Evolutionary conservation across 768 basidiomycete species (phyloP).

Genomic region (Rhodotorula kratochvilovae): DNA sequence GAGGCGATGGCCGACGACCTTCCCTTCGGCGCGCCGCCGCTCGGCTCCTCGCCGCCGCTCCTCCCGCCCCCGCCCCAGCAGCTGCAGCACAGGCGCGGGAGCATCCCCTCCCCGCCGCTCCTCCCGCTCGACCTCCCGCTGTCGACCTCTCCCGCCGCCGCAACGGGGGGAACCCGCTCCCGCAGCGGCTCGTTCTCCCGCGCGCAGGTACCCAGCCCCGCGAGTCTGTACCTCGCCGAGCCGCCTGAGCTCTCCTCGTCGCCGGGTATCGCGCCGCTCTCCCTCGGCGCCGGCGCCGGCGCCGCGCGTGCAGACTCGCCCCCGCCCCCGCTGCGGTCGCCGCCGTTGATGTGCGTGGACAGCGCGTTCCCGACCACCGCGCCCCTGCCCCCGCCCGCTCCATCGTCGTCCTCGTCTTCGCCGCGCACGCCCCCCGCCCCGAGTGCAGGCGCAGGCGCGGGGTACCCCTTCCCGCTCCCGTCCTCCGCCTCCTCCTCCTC

Average conservation of each 20-base stretch:
- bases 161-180: neutral
- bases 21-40: neutral
- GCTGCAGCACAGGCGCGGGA: neutral
- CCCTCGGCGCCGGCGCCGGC: no score
- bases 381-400: neutral
- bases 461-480: neutral
- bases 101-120: neutral
- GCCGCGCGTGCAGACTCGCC: no score
- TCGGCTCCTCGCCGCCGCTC: neutral
- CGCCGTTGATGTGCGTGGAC: neutral
- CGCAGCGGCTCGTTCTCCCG: conserved; percentile 9
- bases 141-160: neutral
- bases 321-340: conserved; percentile 11
- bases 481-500: neutral
- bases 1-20: conserved; percentile 12
- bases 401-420: no score
- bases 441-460: no score
- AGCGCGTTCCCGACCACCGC: neutral
- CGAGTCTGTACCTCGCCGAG: conserved; percentile 22
- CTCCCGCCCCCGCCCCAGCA: neutral
- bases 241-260: neutral
- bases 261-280: no score
- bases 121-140: neutral
- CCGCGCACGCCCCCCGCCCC: no score
- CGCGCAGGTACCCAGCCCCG: neutral